These are phyloP conservation scores for Boletus speciosus DNA, from an alignment of 768 basidiomycete species.

Conservation along the genomic window DNA sequence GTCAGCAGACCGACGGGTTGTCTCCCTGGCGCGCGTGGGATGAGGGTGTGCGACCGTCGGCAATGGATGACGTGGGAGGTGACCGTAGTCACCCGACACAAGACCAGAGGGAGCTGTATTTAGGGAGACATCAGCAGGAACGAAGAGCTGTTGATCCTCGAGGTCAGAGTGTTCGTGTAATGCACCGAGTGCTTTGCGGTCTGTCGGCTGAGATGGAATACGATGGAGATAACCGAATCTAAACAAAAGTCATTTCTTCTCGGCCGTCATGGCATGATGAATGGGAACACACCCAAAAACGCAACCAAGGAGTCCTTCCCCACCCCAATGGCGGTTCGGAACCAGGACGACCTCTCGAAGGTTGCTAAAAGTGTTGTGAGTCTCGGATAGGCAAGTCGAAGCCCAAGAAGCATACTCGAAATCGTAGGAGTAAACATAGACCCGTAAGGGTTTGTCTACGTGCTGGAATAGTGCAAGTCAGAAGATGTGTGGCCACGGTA, in stretches of 20 bases:
- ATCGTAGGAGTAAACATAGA: slow-evolving; percentile 96
- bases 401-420: slow-evolving; percentile 68
- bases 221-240: slow-evolving; percentile 92
- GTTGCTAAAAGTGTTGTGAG: slow-evolving; percentile 49
- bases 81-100: slow-evolving; percentile 5
- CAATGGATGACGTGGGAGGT: slow-evolving; percentile 7
- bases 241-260: slow-evolving; percentile 5
- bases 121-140: slow-evolving; percentile 57
- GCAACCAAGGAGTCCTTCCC: slow-evolving; percentile 91
- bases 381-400: not conserved
- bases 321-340: slow-evolving; percentile 97
- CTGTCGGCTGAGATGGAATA: slow-evolving; percentile 74
- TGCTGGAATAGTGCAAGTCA: slow-evolving; percentile 51
- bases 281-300: slow-evolving; percentile 76
- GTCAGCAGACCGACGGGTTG: slow-evolving; percentile 13
- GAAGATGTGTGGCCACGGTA: not conserved
- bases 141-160: slow-evolving; percentile 66
- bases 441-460: slow-evolving; percentile 86
- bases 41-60: slow-evolving; percentile 28
- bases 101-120: slow-evolving; percentile 1
- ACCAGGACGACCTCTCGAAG: slow-evolving; percentile 91
- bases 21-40: slow-evolving; percentile 24
- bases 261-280: not conserved
- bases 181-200: slow-evolving; percentile 56
- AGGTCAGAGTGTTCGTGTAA: slow-evolving; percentile 50